phyloP scores from a whole-genome alignment of 768 basidiomycete genomes.

The Xerocomellus dryophilus region DNA sequence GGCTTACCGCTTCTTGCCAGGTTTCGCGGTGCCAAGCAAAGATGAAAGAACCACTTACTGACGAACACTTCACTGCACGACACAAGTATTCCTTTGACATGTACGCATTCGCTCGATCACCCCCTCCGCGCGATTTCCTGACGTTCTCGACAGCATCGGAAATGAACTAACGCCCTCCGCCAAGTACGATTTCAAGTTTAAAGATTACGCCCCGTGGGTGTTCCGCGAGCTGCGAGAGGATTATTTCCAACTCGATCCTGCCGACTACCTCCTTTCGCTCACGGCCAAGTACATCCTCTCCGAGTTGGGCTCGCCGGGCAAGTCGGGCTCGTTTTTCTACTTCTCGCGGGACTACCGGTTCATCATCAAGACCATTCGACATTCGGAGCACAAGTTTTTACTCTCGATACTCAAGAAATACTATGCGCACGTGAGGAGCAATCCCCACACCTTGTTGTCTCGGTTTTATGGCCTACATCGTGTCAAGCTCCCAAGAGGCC shows the following conservation, averaged over 20 bases:
- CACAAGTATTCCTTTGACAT: constrained; percentile 99
- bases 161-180: constrained; percentile 98
- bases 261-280: constrained; percentile 94
- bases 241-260: constrained; percentile 92
- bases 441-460: constrained; percentile 91
- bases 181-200: constrained; percentile 99
- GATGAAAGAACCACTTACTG: constrained; percentile 77
- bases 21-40: constrained; percentile 97
- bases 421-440: constrained; percentile 78
- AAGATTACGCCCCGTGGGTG: constrained; percentile 98
- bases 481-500: constrained; percentile 90
- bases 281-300: constrained; percentile 98
- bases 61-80: constrained; percentile 81
- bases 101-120: constrained; percentile 42
- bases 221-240: constrained; percentile 95
- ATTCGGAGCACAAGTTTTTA: constrained; percentile 92
- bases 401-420: constrained; percentile 80
- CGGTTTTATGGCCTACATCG: constrained; percentile 97
- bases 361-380: constrained; percentile 99
- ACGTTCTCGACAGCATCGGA: constrained; percentile 60
- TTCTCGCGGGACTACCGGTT: constrained; percentile 98
- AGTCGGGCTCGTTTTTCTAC: constrained; percentile 99
- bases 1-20: constrained; percentile 36
- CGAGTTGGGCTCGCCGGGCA: constrained; percentile 96
- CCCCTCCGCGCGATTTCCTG: background rate